Evolutionary conservation across 495 filamentous ascomycete genomes (phyloP).

Genomic region (Podospora conica): DNA sequence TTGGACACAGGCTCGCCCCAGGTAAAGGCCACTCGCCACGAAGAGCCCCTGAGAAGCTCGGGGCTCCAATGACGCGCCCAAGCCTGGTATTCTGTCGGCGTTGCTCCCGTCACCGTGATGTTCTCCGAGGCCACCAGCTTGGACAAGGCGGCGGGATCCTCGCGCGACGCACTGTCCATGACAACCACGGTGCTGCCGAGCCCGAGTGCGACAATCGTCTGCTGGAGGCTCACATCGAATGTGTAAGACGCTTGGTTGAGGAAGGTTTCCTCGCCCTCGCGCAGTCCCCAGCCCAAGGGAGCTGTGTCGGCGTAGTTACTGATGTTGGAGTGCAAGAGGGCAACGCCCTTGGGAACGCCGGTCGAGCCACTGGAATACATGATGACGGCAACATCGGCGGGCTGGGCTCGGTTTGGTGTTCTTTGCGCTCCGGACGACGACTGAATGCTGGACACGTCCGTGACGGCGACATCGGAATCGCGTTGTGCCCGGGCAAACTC

Average conservation of each 20-base stretch:
- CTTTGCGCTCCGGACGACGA: neutral
- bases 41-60: neutral
- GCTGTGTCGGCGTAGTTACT: slow-evolving; percentile 17
- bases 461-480: neutral
- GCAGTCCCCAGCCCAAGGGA: slow-evolving; percentile 4
- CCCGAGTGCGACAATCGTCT: slow-evolving; percentile 24
- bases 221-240: slow-evolving; percentile 28
- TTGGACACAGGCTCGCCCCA: slow-evolving; percentile 22
- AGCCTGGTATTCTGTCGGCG: slow-evolving; percentile 23
- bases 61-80: slow-evolving; percentile 17
- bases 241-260: slow-evolving; percentile 27
- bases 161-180: slow-evolving; percentile 11
- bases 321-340: slow-evolving; percentile 26
- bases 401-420: neutral
- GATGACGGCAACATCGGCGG: slow-evolving; percentile 27
- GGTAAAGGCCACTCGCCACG: slow-evolving; percentile 23
- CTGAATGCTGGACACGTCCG: neutral
- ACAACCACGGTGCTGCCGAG: slow-evolving; percentile 23
- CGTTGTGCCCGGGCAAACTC: slow-evolving; percentile 20
- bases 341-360: slow-evolving; percentile 42
- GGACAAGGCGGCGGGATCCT: slow-evolving; percentile 20
- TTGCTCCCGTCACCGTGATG: slow-evolving; percentile 23
- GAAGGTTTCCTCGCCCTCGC: slow-evolving; percentile 8
- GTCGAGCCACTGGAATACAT: slow-evolving; percentile 47
- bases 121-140: slow-evolving; percentile 14